Evolutionary conservation across 495 filamentous ascomycete species (phyloP).

Genomic region (Podospora comata): DNA sequence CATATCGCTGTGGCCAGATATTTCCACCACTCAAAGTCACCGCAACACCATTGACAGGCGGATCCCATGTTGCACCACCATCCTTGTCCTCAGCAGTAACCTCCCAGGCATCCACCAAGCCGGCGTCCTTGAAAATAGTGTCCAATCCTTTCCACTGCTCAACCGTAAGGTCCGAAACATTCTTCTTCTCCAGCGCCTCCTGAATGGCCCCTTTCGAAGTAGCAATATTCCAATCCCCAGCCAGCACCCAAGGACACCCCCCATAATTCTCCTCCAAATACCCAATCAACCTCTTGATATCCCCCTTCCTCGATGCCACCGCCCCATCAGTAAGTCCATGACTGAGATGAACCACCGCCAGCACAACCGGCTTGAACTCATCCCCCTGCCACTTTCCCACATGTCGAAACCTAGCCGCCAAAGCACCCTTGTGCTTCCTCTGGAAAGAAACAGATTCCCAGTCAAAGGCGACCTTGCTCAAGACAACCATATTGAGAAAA

Average conservation of each 20-base stretch:
- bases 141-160: constrained; percentile 36
- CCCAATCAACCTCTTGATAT: constrained; percentile 44
- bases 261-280: constrained; percentile 39
- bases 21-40: constrained; percentile 38
- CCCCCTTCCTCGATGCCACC: constrained; percentile 47
- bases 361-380: constrained; percentile 32
- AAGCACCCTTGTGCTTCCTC: constrained; percentile 49
- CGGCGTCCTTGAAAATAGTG: constrained; percentile 30
- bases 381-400: constrained; percentile 28
- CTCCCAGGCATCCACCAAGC: constrained; percentile 47
- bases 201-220: constrained; percentile 51
- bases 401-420: constrained; percentile 40
- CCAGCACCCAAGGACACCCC: constrained; percentile 48
- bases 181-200: constrained; percentile 42
- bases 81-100: constrained; percentile 38
- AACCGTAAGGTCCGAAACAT: constrained; percentile 41
- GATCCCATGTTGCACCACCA: constrained; percentile 57
- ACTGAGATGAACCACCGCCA: constrained; percentile 54
- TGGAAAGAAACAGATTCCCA: constrained; percentile 49
- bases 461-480: constrained; percentile 48
- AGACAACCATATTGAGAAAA: constrained; percentile 52
- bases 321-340: constrained; percentile 52
- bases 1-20: constrained; percentile 56
- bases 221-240: constrained; percentile 57
- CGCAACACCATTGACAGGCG: constrained; percentile 45